Evolutionary conservation across 2,329 filamentous ascomycete species (phyloP), one percentile per base, ranked within the genome.

Genomic region (Aspergillus fischeri): DNA sequence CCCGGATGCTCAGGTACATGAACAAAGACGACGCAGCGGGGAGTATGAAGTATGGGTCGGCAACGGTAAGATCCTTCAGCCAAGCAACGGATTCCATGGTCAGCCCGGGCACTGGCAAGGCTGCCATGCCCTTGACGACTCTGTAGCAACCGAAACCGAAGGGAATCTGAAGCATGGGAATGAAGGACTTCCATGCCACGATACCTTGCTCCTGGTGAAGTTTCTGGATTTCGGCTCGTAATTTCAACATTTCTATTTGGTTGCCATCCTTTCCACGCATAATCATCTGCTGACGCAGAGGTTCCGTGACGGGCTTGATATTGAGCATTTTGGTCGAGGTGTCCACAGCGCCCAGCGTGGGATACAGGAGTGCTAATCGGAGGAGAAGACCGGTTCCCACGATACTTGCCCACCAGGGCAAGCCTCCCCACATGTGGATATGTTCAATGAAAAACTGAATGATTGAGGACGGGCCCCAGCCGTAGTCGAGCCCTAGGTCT

Each of bases 341-440:
- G 67, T 91, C 85, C 47, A 86, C 82, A 17, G 85, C 82, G 38
- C 75, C 71, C 25, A 90, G 69, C 63, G 85, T 85, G 14, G 90
- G 83, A 59, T 87, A 85, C 67, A 93, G 79, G 63, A 94, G 79
- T 50, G 78, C 68, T 8, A 81, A 57, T 60, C 93, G 90, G 59
- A 92, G 76, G 6, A 85, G 57, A 1, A 92, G 35, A 35, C 88
- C 86, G 0, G 87, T 83, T 4, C 81, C 73, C 48, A 87, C 74
- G 65, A 97, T 89, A 58, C 89, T 85, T 1, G 79, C 86, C 81
- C 90, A 92, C 94, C 94, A 97, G 11, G 91, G 90, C 55, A 91
- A 75, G 38, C 88, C 91, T 6, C 70, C 77, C 65, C 82, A 87
- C 60, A 97, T 80, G 75, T 99, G 91, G 44, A 95, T 71, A 70